Evolutionary conservation across 352 stramenopile species (phyloP).

Genomic region (Phytopythium helicoides): DNA sequence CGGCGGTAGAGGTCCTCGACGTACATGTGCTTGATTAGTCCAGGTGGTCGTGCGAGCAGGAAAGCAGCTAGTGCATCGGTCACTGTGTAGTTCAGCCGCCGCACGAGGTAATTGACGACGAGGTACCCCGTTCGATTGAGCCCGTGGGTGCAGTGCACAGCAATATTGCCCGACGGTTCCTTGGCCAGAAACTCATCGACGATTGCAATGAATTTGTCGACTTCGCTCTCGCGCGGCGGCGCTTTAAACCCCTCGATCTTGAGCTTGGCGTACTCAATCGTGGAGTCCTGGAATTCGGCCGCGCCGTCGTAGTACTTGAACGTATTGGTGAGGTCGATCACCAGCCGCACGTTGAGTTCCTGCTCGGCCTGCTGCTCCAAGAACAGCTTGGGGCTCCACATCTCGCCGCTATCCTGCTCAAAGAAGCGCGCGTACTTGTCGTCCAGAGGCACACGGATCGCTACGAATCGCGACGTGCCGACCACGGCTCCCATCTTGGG

Average conservation of each 20-base stretch:
- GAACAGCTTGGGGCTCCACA: slow-evolving; percentile 62
- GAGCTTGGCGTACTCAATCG: slow-evolving; percentile 75
- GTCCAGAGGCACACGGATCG: slow-evolving; percentile 72
- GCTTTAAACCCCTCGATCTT: slow-evolving; percentile 69
- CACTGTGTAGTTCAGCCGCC: slow-evolving; percentile 37
- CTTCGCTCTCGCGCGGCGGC: slow-evolving; percentile 44
- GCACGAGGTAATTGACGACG: slow-evolving; percentile 73
- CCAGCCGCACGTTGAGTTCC: slow-evolving; percentile 48
- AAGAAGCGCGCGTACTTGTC: slow-evolving; percentile 56
- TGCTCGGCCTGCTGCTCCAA: slow-evolving; percentile 35
- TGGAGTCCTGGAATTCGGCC: slow-evolving; percentile 37
- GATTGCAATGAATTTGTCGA: slow-evolving; percentile 56
- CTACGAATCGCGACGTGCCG: slow-evolving; percentile 52
- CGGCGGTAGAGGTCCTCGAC: slow-evolving; percentile 65
- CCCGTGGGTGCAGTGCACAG: slow-evolving; percentile 78
- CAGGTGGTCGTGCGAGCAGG: slow-evolving; percentile 49
- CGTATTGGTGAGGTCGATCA: slow-evolving; percentile 85
- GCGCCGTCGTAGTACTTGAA: slow-evolving; percentile 80
- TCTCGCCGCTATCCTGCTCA: slow-evolving; percentile 19
- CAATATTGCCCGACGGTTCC: slow-evolving; percentile 42
- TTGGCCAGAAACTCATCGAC: slow-evolving; percentile 58
- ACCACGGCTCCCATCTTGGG: slow-evolving; percentile 65
- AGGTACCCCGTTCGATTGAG: slow-evolving; percentile 81
- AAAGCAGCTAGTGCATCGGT: slow-evolving; percentile 70
- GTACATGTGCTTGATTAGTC: slow-evolving; percentile 85